Base-by-base conservation (phyloP, 1,284 basidiomycete species). In the Grifola frondosa region DNA sequence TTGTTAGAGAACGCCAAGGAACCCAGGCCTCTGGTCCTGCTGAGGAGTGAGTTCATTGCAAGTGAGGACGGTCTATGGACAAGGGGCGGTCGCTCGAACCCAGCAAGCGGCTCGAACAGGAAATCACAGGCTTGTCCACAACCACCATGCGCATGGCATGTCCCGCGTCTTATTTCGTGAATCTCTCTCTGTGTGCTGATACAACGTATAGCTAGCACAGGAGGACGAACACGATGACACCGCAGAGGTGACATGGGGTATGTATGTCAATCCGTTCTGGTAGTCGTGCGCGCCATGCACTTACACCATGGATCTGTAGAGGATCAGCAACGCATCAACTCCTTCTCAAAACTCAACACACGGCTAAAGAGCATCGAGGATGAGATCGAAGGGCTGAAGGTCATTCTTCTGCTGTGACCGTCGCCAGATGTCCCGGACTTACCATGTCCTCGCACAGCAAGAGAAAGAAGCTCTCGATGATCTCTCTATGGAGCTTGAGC, bases 391-490 rank as follows among this genome's bases (percentile, higher is more conserved):
- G 67, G 66, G 22, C 76, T 91, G 53, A 86, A 87, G 76, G 91
- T 91, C 35, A 17, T 64, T 43, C 10, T 30, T 21, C 21, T 16
- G 16, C 21, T 16, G 13, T 13, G 16, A 24, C 39, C 21, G 11
- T 15, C 19, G 25, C n/a, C 35, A 47, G 44, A 20, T 22, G 33
- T 23, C 21, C 12, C 26, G 24, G 23, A 42, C 33, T 42, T 19
- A 26, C 25, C 7, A 15, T 23, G 26, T n/a, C 21, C 11, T 23
- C n/a, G 22, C 41, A 12, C 61, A 94, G 86, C 82, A 89, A 74
- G 91, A 96, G 66, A 95, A 94, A 64, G 94, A 97, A 57, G 87
- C 91, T 6, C 77, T 97, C 11, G 93, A 97, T 53, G 92, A 97
- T 60, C 75, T 97, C 20, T 70, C 80, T 2, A 89, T 82, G 47